Evolutionary conservation across 2,329 filamentous ascomycete genomes (phyloP), one percentile per base, ranked within the genome.

Genomic region (Colletotrichum phormii): DNA sequence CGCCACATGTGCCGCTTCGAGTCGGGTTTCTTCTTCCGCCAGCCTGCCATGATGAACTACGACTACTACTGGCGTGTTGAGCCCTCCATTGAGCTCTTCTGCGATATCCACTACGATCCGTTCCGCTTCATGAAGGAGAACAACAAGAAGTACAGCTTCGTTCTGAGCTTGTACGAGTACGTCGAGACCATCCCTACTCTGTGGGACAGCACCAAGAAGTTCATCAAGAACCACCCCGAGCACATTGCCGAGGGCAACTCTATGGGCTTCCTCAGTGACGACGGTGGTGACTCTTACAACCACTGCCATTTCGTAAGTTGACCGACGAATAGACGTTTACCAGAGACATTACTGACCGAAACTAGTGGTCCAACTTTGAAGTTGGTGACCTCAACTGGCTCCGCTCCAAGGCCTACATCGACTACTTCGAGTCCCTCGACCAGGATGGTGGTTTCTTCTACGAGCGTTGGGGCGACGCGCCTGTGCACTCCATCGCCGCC

Each of bases 21-120:
- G 85, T 98, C 96, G 8, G 97, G 97, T 51, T 99, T 99, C 89
- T 99, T 99, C 89, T 99, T 98, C 91, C 95, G 93, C 74, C 97
- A 99, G 82, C 90, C 91, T 35, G 86, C 98, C 77, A 95, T 99
- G 94, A 85, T 94, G 82, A 95, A 98, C 82, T 99, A 97, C 84
- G 97, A 99, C 81, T 99, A 95, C 90, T 99, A 99, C 89, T 99
- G 97, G 97, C 94, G 97, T 77, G 97, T 99, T 15, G 97, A 99
- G 88, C 97, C 97, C 78, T 97, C 94, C 84, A 92, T 99, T 81
- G 94, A 98, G 87, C 92, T 99, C 74, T 98, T 91, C 89, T 99
- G 97, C 85, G 97, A 99, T 81, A 89, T 99, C 79, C 89, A 95
- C 83, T 97, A 97, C 83, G 97, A 99, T 80, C 94, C 97, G 8